phyloP scores from a whole-genome alignment of 2,329 filamentous ascomycete genomes.

The Pestalotiopsis sp. region DNA sequence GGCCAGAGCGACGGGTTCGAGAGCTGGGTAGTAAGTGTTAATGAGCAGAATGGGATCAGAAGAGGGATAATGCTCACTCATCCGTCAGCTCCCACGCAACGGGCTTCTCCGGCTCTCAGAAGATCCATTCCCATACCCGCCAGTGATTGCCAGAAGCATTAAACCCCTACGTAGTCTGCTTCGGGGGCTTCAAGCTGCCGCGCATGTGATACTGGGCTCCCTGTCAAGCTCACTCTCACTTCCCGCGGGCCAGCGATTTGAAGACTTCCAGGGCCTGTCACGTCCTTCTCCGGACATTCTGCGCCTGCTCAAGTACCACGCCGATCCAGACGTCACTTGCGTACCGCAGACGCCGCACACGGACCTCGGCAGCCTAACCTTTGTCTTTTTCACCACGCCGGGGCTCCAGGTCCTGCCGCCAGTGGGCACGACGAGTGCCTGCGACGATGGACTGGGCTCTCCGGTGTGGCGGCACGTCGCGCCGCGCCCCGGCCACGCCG shows the following conservation, averaged over 20 bases:
- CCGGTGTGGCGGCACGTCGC: background rate
- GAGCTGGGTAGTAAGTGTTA: slow-evolving; percentile 8
- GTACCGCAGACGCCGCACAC: slow-evolving; percentile 1
- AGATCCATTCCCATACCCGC: slow-evolving; percentile 2
- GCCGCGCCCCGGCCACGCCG: background rate
- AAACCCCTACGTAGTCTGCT: background rate
- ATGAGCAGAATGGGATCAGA: background rate
- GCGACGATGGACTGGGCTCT: background rate
- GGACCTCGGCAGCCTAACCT: background rate
- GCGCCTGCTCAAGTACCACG: background rate
- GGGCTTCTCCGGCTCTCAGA: background rate
- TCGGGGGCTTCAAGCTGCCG: background rate
- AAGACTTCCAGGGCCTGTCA: background rate
- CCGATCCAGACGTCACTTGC: background rate
- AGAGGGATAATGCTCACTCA: background rate
- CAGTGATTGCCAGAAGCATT: background rate
- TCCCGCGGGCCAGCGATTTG: background rate
- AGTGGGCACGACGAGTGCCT: background rate
- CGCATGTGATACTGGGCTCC: background rate
- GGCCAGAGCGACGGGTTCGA: slow-evolving; percentile 4
- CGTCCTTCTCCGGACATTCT: background rate
- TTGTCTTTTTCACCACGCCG: background rate
- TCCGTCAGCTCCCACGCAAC: slow-evolving; percentile 1
- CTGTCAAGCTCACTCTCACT: background rate
- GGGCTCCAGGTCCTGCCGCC: background rate